These are phyloP conservation scores for Salix caprea DNA, from an alignment of 345 rosid species.

Conservation along the genomic window DNA sequence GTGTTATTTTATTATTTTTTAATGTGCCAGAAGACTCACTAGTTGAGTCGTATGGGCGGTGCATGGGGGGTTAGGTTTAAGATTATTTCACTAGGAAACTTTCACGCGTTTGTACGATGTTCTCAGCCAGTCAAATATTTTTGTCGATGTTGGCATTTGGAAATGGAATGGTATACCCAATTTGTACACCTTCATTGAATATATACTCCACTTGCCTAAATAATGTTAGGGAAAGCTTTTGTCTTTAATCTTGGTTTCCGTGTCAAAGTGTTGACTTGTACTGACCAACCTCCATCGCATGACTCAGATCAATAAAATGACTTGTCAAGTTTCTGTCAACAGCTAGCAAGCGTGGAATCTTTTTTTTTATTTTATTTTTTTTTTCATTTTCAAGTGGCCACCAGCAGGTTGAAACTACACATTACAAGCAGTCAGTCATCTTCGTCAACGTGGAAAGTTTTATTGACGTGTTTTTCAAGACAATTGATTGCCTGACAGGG, in stretches of 20 bases:
- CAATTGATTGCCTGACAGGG: too few relatives aligned
- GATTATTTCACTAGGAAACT: background rate
- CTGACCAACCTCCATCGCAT: background rate
- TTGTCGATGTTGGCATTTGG: background rate
- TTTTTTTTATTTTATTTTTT: background rate
- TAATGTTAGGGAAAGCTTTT: background rate
- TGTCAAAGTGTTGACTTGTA: background rate
- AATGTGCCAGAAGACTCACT: too few relatives aligned
- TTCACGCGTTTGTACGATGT: background rate
- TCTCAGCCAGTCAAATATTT: background rate
- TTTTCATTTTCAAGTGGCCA: background rate
- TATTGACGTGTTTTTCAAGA: too few relatives aligned
- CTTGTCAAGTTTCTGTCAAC: too few relatives aligned
- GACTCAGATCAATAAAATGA: background rate
- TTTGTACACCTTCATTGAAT: background rate
- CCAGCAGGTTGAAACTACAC: too few relatives aligned
- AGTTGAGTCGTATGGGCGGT: too few relatives aligned
- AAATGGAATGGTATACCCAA: background rate
- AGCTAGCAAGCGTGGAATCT: background rate
- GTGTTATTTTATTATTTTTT: too few relatives aligned
- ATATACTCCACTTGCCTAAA: background rate
- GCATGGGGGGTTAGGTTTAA: too few relatives aligned
- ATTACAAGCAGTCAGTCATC: too few relatives aligned
- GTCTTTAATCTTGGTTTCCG: background rate
- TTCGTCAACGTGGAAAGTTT: too few relatives aligned